Base-by-base conservation (phyloP, 768 basidiomycete genomes). In the Gloeopeniophorella convolvens region DNA sequence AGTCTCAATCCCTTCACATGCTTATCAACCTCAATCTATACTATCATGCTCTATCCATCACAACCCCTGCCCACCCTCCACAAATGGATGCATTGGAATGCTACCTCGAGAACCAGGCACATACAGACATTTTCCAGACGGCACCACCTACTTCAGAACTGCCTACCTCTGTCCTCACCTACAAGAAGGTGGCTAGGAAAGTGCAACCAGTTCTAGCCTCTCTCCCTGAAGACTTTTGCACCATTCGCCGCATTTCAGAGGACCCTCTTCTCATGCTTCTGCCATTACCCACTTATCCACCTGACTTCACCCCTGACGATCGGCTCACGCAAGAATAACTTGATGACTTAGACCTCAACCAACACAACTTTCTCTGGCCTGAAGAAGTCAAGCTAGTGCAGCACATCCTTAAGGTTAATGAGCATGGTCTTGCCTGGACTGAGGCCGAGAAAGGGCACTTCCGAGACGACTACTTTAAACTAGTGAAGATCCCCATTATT, bases 401-500 rank as follows among this genome's bases (percentile, higher is more conserved):
- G 26, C 59, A 70, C n/a, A 40, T 71, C 2, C 58, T 74, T 48
- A 55, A 44, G 16, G 21, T 48, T 15, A 64, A 71, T 3, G 56
- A 73, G 24, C 8, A 53, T 0, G 68, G 50, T 0, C 68, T 77
- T 30, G 70, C 73, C 0, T 77, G 69, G 71, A 49, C 64, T 2
- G 30, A 32, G 30, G 42, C 27, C 30, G 30, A 43, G 20, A 43
- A 18, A 15, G 28, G 42, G 8, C 5, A 20, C 20, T 43, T 32
- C 18, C 11, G 18, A 11, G 28, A 43, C 5, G n/a, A 16, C 5
- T 36, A 36, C 35, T 36, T 36, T 11, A 9, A 16, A 1, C 35
- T 12, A 2, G 18, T 36, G 8, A 36, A 20, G 16, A 36, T 36
- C 1, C 35, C 35, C 3, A 36, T 20, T 3, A 5, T 36, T 10